Conservation (phyloP, 805 yeast genomes). For the Hyphopichia homilentoma region DNA sequence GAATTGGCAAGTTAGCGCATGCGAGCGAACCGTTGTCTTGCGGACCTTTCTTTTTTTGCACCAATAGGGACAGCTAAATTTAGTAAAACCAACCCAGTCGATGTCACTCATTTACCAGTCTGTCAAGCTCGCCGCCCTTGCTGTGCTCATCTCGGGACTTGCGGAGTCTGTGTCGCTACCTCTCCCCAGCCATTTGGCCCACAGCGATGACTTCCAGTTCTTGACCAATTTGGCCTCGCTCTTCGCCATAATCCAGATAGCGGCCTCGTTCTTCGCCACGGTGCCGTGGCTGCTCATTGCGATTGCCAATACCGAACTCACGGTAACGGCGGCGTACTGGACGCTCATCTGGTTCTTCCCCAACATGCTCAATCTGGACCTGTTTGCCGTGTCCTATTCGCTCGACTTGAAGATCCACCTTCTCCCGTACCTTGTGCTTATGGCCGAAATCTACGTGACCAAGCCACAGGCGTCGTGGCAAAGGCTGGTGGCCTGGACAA, state of each 20-base stretch:
- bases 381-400: conserved; percentile 12
- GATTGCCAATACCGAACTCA: conserved; percentile 18
- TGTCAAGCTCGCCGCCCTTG: conserved; percentile 1
- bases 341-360: conserved; percentile 13
- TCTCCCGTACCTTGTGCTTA: conserved; percentile 19
- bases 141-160: conserved; percentile 9
- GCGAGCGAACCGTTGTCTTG: too few relatives aligned
- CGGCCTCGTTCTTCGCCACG: not conserved
- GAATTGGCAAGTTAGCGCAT: too few relatives aligned
- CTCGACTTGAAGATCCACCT: conserved; percentile 22
- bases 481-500: conserved; percentile 4
- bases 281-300: conserved; percentile 6
- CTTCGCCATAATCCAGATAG: conserved; percentile 5
- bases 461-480: conserved; percentile 2
- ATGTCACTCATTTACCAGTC: too few relatives aligned
- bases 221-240: conserved; percentile 18
- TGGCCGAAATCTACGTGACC: conserved; percentile 5
- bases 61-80: too few relatives aligned
- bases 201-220: conserved; percentile 22
- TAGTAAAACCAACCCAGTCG: too few relatives aligned
- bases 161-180: conserved; percentile 11
- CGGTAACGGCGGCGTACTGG: conserved; percentile 22
- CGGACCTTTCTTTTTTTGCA: too few relatives aligned
- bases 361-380: conserved; percentile 10
- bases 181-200: conserved; percentile 15